Base-by-base conservation (phyloP, 495 filamentous ascomycete genomes). In the Penicillium goetzii region DNA sequence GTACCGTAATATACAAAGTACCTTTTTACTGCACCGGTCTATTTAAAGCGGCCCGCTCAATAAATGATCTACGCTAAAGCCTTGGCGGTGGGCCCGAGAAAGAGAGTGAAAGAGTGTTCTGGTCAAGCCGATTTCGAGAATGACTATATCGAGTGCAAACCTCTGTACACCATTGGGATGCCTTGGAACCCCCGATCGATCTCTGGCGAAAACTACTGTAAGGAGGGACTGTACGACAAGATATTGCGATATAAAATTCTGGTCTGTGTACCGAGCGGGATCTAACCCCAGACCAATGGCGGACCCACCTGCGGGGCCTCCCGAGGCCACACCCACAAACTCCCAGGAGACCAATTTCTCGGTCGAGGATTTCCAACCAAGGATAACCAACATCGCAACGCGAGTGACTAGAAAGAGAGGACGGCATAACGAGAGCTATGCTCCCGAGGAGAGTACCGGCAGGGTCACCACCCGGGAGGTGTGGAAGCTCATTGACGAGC, bases 381-480 rank as follows among this genome's bases (percentile, higher is more conserved):
- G 2, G 50, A 0, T 49, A 47, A 59, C 5, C 34, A 2, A 11
- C 19, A 8, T 45, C 19, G n/a, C n/a, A 30, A 30, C 28, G 28
- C 28, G 41, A 45, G 7, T 21, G 4, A 0, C 41, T 3, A 30
- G 41, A 9, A 70, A 64, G 33, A 17, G 61, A 64, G 67, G 58
- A 4, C 36, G 53, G 23, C 63, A 41, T 33, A 51, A 54, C 10
- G 61, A 67, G 53, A n/a, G 26, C 34, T 67, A 54, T 25, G 10
- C 32, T 17, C 58, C 60, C 1, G 0, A 5, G 8, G 41, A 45
- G 9, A 45, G 8, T 17, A 3, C 41, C 1, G 19, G 41, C 17
- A n/a, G 41, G 15, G 1, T 61, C 63, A 69, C 63, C 60, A 69
- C 67, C 51, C 51, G 41, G 60, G 63, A 69, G 36, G 67, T 66